Base-by-base conservation (phyloP, 495 filamentous ascomycete genomes). In the Xylaria acuta region DNA sequence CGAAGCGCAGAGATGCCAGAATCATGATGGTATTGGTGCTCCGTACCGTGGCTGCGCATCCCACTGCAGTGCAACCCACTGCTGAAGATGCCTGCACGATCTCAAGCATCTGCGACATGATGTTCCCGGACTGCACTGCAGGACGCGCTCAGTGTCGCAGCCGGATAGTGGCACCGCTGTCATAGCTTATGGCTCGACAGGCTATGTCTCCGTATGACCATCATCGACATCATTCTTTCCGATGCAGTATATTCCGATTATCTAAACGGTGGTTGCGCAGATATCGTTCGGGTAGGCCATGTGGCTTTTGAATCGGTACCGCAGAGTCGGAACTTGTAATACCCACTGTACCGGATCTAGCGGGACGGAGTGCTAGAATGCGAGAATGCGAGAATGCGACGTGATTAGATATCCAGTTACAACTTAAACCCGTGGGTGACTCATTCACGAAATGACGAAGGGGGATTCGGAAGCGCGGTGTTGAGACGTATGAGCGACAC, bases 91-190 rank as follows among this genome's bases (percentile, higher is more conserved):
- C 32, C 58, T 71, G 68, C 59, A 64, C 32, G 68, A 60, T 60
- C 59, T 70, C 45, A 56, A 71, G 69, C 69, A 71, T 56, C 69
- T 64, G 59, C 62, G 30, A 71, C 45, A 27, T 27, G 62, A 66
- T 36, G 27, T 47, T 70, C 41, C 56, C 49, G 34, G 38, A 43
- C 53, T 30, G 47, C 47, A 38, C n/a, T 56, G 66, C 51, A 41
- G 65, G 20, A 67, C 56, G 64, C 47, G 22, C 66, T 49, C 32
- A 53, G 22, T 27, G 45, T 71, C 38, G 60, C 69, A 71, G 36
- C 40, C 59, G 60, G 36, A 53, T 47, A 64, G 68, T 63, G 14
- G 25, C 66, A 38, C 27, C 38, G 43, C 30, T 54, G 38, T 67
- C 30, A 30, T 45, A 66, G 64, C 64, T 66, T 56, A 58, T 68